Evolutionary conservation across 1,284 basidiomycete genomes (phyloP), one percentile per base, ranked within the genome.

Genomic region (Tilletia indica): DNA sequence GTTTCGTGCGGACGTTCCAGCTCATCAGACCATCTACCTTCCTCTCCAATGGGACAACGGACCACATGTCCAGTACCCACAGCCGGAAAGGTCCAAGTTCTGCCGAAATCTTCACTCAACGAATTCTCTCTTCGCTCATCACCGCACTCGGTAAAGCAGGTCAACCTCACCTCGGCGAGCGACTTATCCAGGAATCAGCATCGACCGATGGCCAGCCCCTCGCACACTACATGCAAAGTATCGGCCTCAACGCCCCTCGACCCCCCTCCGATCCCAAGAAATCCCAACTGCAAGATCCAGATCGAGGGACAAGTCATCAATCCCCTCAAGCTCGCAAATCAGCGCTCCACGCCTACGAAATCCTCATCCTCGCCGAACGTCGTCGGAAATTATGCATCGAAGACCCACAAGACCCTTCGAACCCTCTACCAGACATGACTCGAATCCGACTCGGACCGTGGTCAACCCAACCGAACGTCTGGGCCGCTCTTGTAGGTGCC

Each of bases 61-160:
- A 31, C 25, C 25, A 31, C 25, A 31, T 31, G 25, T 31, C 25
- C 25, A 31, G 3, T 45, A 45, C 3, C 42, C 6, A 45, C 42
- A 3, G 6, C 42, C 42, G 42, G 6, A 8, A 8, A 45, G 42
- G 42, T 45, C 42, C 42, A 14, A 45, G 14, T 14, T 45, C 42
- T 1, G 42, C 42, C 6, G 14, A 8, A 45, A 8, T 54, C 51
- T 54, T 54, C n/a, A 31, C 51, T 19, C 19, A n/a, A 54, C 58
- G 58, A 25, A 36, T 63, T 31, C 25, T 63, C 1, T 31, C 58
- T 4, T 14, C 58, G 21, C 12, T 63, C 8, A 63, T 63, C 58
- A 38, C 14, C 34, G 58, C 58, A 11, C 36, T 63, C 58, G 58
- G 58, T 31, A 63, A 63, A 16, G 58, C 58, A 63, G 58, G 58